A percentile compares a stretch with the other conserved stretches of the same genome.
phyloP scores from a whole-genome alignment of 2,329 filamentous ascomycete species.

The Arthrobotrys megalospora region DNA sequence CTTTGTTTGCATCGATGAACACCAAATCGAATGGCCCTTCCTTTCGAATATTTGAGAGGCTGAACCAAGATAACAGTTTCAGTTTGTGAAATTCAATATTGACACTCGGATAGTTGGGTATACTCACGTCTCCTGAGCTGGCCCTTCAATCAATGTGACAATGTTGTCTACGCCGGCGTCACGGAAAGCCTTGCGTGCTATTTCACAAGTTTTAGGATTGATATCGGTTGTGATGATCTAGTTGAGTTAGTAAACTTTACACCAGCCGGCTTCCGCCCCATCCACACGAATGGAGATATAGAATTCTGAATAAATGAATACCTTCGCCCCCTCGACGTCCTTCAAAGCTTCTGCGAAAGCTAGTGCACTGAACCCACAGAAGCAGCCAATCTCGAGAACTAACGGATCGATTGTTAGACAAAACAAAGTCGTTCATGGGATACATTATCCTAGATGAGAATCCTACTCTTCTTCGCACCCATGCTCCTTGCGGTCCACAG shows the following conservation, averaged over 20 bases:
- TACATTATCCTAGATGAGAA: not conserved
- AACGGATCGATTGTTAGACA: not conserved
- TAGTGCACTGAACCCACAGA: constrained; percentile 66
- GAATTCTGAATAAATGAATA: constrained; percentile 15
- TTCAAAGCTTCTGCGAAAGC: constrained; percentile 65
- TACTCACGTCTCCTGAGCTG: constrained; percentile 42
- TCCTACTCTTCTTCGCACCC: constrained; percentile 56
- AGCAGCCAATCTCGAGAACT: constrained; percentile 67
- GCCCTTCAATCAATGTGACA: constrained; percentile 51
- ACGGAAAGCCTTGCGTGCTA: constrained; percentile 46
- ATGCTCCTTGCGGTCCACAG: constrained; percentile 58
- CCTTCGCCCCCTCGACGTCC: constrained; percentile 61
- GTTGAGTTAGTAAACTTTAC: not conserved
- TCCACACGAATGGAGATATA: not conserved
- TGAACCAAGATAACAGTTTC: not conserved
- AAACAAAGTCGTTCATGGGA: not conserved
- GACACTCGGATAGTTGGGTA: too few species aligned
- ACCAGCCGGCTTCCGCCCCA: not conserved
- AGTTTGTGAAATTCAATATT: not conserved
- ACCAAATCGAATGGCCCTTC: constrained; percentile 65
- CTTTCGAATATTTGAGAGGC: not conserved
- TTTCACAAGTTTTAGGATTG: constrained; percentile 30
- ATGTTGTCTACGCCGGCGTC: constrained; percentile 46
- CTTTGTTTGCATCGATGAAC: constrained; percentile 66
- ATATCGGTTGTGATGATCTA: constrained; percentile 60